Conservation (phyloP, 2,329 filamentous ascomycete genomes). For the Leptodontidium sp. region DNA sequence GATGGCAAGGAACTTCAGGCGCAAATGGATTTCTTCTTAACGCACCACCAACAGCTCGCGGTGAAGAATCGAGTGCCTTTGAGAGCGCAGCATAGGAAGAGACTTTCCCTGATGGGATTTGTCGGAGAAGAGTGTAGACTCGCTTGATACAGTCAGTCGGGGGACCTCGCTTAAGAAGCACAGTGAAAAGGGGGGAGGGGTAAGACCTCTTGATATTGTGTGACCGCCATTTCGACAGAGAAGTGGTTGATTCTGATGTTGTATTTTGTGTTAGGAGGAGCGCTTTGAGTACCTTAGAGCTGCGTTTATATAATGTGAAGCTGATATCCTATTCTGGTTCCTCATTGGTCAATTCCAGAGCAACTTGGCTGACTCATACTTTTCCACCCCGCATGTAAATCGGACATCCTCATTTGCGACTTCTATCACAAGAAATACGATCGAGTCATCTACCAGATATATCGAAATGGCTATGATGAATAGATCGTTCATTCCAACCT, state of each 20-base stretch:
- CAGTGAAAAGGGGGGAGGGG: background rate
- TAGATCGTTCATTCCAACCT: background rate
- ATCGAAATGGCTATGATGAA: background rate
- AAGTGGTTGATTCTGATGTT: background rate
- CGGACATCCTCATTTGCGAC: conserved; percentile 27
- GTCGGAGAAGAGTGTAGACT: conserved; percentile 65
- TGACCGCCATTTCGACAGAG: conserved; percentile 34
- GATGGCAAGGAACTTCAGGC: conserved; percentile 67
- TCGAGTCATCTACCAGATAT: background rate
- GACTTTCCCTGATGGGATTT: conserved; percentile 66
- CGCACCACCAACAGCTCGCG: conserved; percentile 69
- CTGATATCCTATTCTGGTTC: background rate
- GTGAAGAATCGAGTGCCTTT: conserved; percentile 63
- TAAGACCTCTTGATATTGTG: conserved; percentile 40
- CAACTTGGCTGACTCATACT: conserved; percentile 31
- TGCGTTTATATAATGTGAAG: background rate
- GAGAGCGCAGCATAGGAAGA: conserved; percentile 68
- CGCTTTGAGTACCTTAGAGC: background rate
- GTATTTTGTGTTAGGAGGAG: background rate
- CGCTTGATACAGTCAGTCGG: conserved; percentile 31
- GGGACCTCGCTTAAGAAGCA: background rate
- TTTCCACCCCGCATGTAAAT: background rate
- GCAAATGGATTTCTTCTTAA: conserved; percentile 68
- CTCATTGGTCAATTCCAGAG: conserved; percentile 41
- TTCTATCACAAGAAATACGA: conserved; percentile 22